Evolutionary conservation across 2,329 filamentous ascomycete genomes (phyloP).

Genomic region (Microthyrium microscopicum): DNA sequence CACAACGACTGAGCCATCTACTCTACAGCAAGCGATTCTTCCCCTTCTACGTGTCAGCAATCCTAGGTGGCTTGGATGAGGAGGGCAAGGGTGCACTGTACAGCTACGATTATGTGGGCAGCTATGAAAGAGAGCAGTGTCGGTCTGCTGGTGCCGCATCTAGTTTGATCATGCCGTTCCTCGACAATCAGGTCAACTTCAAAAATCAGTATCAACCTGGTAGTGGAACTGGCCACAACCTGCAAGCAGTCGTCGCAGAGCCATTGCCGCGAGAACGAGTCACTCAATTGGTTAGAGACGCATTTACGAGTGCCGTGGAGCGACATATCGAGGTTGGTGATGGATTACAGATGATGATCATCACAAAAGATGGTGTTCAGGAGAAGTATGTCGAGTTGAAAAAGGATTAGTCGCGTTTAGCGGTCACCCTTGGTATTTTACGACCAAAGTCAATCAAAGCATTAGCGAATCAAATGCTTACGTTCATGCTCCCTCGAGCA

Average conservation of each 20-base stretch:
- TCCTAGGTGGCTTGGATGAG: slow-evolving; percentile 86
- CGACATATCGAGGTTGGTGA: slow-evolving; percentile 98
- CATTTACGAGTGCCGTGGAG: slow-evolving; percentile 94
- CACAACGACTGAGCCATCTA: slow-evolving; percentile 85
- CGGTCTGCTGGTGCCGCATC: slow-evolving; percentile 82
- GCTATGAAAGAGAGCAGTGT: slow-evolving; percentile 94
- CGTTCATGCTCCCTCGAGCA: background rate
- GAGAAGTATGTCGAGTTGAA: slow-evolving; percentile 75
- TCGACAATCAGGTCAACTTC: slow-evolving; percentile 99
- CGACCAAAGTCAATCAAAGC: too few species aligned
- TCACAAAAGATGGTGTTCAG: slow-evolving; percentile 75
- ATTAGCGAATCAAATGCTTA: background rate
- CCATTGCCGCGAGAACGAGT: slow-evolving; percentile 59
- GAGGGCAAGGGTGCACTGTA: slow-evolving; percentile 88
- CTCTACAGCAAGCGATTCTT: slow-evolving; percentile 98
- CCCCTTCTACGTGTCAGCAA: slow-evolving; percentile 93
- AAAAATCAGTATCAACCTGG: slow-evolving; percentile 95
- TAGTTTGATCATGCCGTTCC: slow-evolving; percentile 94
- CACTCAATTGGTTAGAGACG: slow-evolving; percentile 83
- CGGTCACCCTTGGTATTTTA: background rate
- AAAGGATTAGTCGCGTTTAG: slow-evolving; percentile 81
- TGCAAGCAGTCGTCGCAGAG: slow-evolving; percentile 52
- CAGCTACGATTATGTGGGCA: slow-evolving; percentile 94
- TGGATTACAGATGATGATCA: slow-evolving; percentile 84
- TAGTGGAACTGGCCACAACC: slow-evolving; percentile 65